A percentile compares a stretch with the other conserved stretches of the same genome.
Evolutionary conservation across 2,329 filamentous ascomycete species (phyloP).

Genomic region (Aspergillus terreus): DNA sequence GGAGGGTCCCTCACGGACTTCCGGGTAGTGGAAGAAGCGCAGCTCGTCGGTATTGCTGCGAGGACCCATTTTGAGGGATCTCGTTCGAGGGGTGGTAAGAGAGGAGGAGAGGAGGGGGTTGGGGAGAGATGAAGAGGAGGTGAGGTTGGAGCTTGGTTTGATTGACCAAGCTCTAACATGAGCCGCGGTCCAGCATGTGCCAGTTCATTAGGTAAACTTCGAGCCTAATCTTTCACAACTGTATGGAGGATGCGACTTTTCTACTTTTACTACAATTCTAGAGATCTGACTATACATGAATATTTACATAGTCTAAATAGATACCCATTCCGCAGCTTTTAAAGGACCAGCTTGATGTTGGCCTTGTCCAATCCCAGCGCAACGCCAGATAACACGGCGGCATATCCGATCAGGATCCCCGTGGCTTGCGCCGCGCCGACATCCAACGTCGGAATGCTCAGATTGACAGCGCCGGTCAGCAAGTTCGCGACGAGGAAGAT

Average conservation of each 20-base stretch:
- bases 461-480: constrained; percentile 82
- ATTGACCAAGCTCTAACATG: neutral
- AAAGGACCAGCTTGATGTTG: constrained; percentile 29
- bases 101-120: neutral
- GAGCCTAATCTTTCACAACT: neutral
- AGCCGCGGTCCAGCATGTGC: constrained; percentile 7
- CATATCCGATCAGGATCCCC: constrained; percentile 71
- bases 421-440: constrained; percentile 63
- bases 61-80: constrained; percentile 17
- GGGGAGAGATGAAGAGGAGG: constrained; percentile 1
- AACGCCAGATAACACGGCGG: constrained; percentile 60
- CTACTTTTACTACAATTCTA: neutral
- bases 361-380: constrained; percentile 49
- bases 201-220: neutral
- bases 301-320: neutral
- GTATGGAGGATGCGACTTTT: neutral
- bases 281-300: neutral
- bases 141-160: neutral
- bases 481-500: constrained; percentile 87
- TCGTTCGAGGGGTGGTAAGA: too few relatives aligned
- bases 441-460: constrained; percentile 79
- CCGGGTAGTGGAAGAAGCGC: constrained; percentile 36
- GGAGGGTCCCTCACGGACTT: constrained; percentile 35
- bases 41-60: constrained; percentile 6
- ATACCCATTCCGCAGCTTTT: neutral